Percentiles rank a stretch among this genome's conserved stretches.
Evolutionary conservation across 305 asterid genomes (phyloP).

Genomic region (Stenogyne calaminthoides): DNA sequence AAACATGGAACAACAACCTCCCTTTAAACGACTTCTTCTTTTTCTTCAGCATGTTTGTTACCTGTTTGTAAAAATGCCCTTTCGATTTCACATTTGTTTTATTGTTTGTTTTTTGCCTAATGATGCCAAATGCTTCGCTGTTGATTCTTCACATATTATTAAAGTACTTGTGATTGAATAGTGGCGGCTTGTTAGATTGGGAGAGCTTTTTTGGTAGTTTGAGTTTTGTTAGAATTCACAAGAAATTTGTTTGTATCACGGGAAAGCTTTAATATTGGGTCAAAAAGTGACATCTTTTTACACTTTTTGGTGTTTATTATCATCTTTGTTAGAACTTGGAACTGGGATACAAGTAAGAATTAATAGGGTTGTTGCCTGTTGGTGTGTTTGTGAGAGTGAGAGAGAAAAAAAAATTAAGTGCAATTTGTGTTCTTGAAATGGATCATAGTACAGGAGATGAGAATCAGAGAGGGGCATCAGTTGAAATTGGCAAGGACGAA

Average conservation of each 20-base stretch:
- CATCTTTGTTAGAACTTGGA: not conserved
- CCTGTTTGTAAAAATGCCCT: slow-evolving; percentile 7
- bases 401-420: slow-evolving; percentile 18
- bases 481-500: slow-evolving; percentile 61
- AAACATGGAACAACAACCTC: slow-evolving; percentile 45
- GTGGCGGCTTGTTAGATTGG: slow-evolving; percentile 26
- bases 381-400: not conserved
- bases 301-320: not conserved
- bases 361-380: not conserved
- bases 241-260: slow-evolving; percentile 56
- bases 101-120: slow-evolving; percentile 6
- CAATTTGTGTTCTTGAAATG: slow-evolving; percentile 49
- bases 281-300: slow-evolving; percentile 37
- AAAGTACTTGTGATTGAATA: slow-evolving; percentile 10
- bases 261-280: slow-evolving; percentile 37
- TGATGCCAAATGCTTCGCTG: slow-evolving; percentile 26
- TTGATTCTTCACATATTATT: slow-evolving; percentile 26
- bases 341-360: slow-evolving; percentile 20
- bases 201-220: slow-evolving; percentile 45
- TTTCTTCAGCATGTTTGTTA: slow-evolving; percentile 19
- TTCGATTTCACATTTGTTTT: slow-evolving; percentile 7
- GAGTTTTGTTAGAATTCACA: slow-evolving; percentile 60
- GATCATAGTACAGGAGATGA: slow-evolving; percentile 50
- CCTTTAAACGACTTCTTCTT: slow-evolving; percentile 28
- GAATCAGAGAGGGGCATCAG: slow-evolving; percentile 38